Conservation (phyloP, 352 stramenopile species). For the Globisporangium spiculum region DNA sequence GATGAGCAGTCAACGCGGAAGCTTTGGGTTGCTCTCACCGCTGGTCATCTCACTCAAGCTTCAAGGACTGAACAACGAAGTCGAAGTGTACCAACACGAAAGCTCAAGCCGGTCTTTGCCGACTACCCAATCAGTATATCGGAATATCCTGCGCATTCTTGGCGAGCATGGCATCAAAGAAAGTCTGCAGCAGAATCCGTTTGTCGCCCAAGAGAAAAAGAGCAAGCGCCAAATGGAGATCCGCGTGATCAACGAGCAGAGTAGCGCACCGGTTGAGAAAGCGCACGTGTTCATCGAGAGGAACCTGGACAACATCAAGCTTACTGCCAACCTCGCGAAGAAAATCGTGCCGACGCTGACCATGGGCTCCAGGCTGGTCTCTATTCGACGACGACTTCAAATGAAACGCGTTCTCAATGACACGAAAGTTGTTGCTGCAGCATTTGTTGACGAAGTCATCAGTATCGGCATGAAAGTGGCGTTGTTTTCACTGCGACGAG, state of each 20-base stretch:
- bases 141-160: constrained; percentile 41
- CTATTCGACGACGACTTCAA: constrained; percentile 54
- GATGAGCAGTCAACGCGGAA: neutral
- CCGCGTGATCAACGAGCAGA: constrained; percentile 50
- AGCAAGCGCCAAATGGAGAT: constrained; percentile 49
- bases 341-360: constrained; percentile 62
- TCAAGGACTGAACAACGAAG: constrained; percentile 27
- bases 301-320: constrained; percentile 36
- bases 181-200: constrained; percentile 64
- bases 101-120: constrained; percentile 28
- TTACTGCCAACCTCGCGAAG: constrained; percentile 47
- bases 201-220: constrained; percentile 40
- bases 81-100: constrained; percentile 50
- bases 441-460: constrained; percentile 37
- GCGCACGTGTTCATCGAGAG: constrained; percentile 65
- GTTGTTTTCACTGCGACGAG: constrained; percentile 28
- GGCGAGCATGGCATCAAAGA: constrained; percentile 59
- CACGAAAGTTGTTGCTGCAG: constrained; percentile 21
- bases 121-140: constrained; percentile 53
- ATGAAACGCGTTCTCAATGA: constrained; percentile 43
- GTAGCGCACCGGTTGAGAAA: constrained; percentile 36
- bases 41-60: constrained; percentile 43
- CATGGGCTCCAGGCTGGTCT: constrained; percentile 61
- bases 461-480: constrained; percentile 30
- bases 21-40: constrained; percentile 6